Base-by-base conservation (phyloP, 106 monocot species). In the Dendrobium catenatum region DNA sequence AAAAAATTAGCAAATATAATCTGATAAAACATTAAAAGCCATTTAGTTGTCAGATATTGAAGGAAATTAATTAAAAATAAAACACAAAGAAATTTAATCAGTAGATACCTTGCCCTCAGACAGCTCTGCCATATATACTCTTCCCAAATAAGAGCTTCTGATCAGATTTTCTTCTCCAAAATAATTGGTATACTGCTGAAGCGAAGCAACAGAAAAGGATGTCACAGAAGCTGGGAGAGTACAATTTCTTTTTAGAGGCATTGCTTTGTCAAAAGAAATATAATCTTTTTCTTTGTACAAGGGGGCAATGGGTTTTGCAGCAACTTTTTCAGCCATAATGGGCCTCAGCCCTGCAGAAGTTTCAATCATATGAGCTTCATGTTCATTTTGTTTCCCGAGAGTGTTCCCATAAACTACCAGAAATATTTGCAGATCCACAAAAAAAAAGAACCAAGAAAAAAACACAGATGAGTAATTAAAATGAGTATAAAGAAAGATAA, bases 121-220 rank as follows among this genome's bases (percentile, higher is more conserved):
- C 15, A 42, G 6, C 18, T 74, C 43, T 6, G 74, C 74, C 43
- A 74, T 19, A 74, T 74, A 74, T 43, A 74, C 41, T 20, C n/a
- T 74, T 74, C 74, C 74, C 74, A 74, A 20, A 74, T n/a, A 20
- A 42, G 43, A 44, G 74, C 43, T 74, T 74, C 43, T 74, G 42
- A 74, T 74, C 20, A 74, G 74, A 43, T 44, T 4, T 43, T 74
- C 43, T 42, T 74, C 74, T 74, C 29, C 74, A 74, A 74, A 74
- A 22, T 74, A 74, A 74, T 74, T 74, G 74, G 74, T 74, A 44
- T 44, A 74, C 44, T 74, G 74, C 74, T 74, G 74, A 43, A 74
- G 74, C 2, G n/a, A 20, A 44, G 43, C 78, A 83, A 83, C 72
- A 16, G 78, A 78, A 55, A 83, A 83, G 6, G 78, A 78, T 55